Percentiles rank a stretch among this genome's conserved stretches.
These are phyloP conservation scores for Scutellaria galericulata DNA, from an alignment of 257 asterid species.

Conservation along the genomic window DNA sequence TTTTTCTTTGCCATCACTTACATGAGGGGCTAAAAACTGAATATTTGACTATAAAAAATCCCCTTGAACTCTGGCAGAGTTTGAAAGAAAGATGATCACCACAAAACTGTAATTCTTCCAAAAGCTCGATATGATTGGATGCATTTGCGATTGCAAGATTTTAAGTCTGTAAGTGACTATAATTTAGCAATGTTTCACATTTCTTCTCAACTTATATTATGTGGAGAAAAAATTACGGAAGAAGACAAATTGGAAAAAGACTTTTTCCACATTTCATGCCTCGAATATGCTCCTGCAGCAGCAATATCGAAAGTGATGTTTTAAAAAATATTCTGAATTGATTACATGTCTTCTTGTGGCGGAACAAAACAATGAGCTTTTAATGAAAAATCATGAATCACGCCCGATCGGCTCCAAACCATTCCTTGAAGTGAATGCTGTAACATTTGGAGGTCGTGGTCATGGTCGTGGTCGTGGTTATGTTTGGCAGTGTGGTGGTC, in stretches of 20 bases:
- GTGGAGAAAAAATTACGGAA: background rate
- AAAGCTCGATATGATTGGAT: background rate
- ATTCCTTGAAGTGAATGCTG: background rate
- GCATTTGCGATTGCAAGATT: background rate
- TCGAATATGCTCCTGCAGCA: background rate
- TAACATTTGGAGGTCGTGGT: too few species aligned
- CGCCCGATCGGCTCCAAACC: background rate
- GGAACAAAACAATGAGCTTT: slow-evolving; percentile 12
- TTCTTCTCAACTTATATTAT: background rate
- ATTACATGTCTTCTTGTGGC: background rate
- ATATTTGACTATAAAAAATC: background rate
- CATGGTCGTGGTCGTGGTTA: too few species aligned
- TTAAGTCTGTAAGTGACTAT: background rate
- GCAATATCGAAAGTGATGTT: background rate
- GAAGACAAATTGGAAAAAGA: background rate
- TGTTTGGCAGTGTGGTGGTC: too few species aligned
- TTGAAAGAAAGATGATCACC: background rate
- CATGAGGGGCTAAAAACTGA: background rate
- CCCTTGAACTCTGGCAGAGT: background rate
- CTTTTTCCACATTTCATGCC: background rate
- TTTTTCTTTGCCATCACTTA: background rate
- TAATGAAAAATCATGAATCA: background rate
- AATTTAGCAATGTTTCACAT: background rate
- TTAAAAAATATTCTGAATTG: background rate
- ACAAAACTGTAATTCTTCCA: background rate